Conservation (phyloP, 352 stramenopile genomes). For the Hyaloperonospora arabidopsidis region DNA sequence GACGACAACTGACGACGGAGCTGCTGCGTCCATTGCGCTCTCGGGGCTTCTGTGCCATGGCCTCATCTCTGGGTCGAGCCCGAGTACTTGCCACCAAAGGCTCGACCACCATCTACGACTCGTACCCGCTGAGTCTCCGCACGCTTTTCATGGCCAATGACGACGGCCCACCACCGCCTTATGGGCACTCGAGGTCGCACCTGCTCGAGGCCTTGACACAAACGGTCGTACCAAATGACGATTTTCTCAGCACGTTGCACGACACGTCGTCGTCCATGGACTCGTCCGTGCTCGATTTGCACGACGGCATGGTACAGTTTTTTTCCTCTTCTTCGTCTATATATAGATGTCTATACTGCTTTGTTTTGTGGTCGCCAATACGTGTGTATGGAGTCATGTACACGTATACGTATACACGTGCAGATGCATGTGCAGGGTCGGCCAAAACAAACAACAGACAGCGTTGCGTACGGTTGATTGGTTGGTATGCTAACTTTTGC, state of each 20-base stretch:
- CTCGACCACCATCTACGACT: conserved; percentile 51
- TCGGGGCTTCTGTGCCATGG: conserved; percentile 7
- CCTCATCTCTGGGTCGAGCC: conserved; percentile 13
- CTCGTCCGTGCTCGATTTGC: conserved; percentile 13
- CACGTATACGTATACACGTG: no score
- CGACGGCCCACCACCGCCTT: conserved; percentile 11
- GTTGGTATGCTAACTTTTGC: no score
- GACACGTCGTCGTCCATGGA: conserved; percentile 24
- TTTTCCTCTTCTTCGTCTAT: no score
- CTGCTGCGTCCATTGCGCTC: no score
- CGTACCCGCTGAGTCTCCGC: conserved; percentile 52
- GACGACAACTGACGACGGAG: no score
- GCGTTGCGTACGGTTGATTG: no score
- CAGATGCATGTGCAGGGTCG: no score
- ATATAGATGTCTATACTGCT: no score
- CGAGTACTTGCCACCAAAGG: conserved; percentile 10
- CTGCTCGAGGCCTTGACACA: conserved; percentile 17
- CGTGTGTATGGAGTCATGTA: no score
- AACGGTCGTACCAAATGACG: conserved; percentile 22
- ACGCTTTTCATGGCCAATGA: conserved; percentile 13
- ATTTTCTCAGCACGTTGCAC: conserved; percentile 24
- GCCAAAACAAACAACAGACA: no score
- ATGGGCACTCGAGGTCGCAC: conserved; percentile 26
- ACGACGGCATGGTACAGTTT: conserved; percentile 13
- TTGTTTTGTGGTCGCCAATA: no score